Conservation (phyloP, 23 red algal genomes). For the Gracilaria domingensis region DNA sequence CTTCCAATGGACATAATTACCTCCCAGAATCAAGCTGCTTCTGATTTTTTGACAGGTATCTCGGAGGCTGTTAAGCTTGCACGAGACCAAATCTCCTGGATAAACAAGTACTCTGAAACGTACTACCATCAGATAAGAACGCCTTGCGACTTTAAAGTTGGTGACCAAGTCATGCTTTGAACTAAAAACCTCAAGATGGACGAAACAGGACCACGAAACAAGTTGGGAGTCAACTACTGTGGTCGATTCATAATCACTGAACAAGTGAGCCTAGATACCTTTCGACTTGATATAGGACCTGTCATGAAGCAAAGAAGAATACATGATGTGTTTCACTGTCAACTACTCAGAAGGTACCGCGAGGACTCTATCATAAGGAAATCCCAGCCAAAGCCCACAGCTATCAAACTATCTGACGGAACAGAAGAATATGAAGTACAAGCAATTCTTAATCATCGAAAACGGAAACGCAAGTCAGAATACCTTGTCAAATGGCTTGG, state of each 20-base stretch:
- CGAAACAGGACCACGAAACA: not conserved
- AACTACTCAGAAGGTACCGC: not conserved
- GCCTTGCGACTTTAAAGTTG: conserved; percentile 20
- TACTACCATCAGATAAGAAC: not conserved
- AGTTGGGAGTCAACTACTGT: conserved; percentile 13
- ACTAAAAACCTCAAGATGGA: conserved; percentile 29
- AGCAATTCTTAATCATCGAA: conserved; percentile 33
- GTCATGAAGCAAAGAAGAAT: not conserved
- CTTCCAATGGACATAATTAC: not conserved
- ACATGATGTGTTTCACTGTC: conserved; percentile 5
- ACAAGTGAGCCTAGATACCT: conserved; percentile 8
- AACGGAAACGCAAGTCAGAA: not conserved
- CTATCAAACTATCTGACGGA: not conserved
- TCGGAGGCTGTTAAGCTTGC: not conserved
- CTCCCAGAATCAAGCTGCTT: conserved; percentile 11
- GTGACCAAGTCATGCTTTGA: conserved; percentile 18
- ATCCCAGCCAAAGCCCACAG: not conserved
- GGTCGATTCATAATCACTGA: conserved; percentile 30
- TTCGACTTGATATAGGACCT: not conserved
- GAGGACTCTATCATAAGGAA: not conserved
- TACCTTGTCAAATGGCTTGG: conserved; percentile 23
- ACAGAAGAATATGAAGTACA: conserved; percentile 8
- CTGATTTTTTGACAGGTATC: not conserved
- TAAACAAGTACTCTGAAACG: not conserved
- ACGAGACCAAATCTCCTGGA: not conserved